phyloP scores from a whole-genome alignment of 2,329 filamentous ascomycete genomes.

The Aquanectria penicillioides region DNA sequence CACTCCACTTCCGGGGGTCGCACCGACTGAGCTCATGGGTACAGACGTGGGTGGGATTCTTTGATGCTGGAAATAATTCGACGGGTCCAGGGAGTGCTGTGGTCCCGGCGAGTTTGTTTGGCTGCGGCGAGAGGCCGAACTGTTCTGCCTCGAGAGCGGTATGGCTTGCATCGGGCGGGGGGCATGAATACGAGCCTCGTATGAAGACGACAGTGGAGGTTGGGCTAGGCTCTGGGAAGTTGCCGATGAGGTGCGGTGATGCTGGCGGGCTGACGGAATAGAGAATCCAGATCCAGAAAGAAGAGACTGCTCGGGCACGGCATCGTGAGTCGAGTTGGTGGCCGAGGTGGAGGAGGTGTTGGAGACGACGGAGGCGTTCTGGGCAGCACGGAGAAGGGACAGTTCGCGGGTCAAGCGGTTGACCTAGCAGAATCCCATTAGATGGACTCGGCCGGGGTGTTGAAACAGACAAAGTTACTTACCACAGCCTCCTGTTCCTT shows the following conservation, averaged over 20 bases:
- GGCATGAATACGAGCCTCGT: constrained; percentile 54
- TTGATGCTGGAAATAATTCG: constrained; percentile 61
- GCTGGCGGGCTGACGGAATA: constrained; percentile 63
- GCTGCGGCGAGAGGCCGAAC: constrained; percentile 63
- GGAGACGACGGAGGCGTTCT: constrained; percentile 73
- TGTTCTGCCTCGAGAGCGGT: constrained; percentile 64
- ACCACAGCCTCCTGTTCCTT: constrained; percentile 96
- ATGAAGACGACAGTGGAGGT: constrained; percentile 47
- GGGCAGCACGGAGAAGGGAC: constrained; percentile 77
- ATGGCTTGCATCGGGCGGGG: constrained; percentile 57
- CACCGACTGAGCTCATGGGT: constrained; percentile 50
- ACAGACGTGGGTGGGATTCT: constrained; percentile 50
- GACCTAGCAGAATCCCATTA: constrained; percentile 64
- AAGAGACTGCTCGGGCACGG: constrained; percentile 60
- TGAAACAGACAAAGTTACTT: constrained; percentile 42
- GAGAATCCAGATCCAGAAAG: constrained; percentile 68
- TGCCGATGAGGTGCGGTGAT: constrained; percentile 68
- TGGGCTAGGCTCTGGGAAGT: constrained; percentile 62
- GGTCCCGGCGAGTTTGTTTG: constrained; percentile 60
- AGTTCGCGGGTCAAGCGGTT: constrained; percentile 94
- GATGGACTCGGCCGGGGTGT: not conserved
- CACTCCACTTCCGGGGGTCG: constrained; percentile 51
- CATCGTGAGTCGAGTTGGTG: constrained; percentile 60
- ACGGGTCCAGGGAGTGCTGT: constrained; percentile 54
- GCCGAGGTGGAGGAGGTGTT: constrained; percentile 72